Evolutionary conservation across 2,329 filamentous ascomycete species (phyloP).

Genomic region (Ophiocordyceps polyrhachis-furcata): DNA sequence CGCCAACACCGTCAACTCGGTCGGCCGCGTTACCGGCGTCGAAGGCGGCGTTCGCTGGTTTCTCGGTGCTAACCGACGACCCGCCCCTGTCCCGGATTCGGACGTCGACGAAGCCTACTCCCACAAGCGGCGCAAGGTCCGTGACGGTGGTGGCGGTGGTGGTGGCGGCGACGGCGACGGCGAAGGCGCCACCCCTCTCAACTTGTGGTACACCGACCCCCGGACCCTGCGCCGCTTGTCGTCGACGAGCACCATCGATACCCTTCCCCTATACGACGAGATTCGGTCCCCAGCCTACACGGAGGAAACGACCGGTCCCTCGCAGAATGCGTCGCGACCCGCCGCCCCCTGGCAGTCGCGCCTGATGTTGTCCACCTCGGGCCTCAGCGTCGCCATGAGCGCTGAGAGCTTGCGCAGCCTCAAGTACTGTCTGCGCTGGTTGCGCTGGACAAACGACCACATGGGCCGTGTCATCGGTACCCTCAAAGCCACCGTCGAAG

Average conservation of each 20-base stretch:
- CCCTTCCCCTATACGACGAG: constrained; percentile 70
- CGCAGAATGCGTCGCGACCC: constrained; percentile 10
- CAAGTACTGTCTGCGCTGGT: constrained; percentile 65
- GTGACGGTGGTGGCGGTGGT: constrained; percentile 4
- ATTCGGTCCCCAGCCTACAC: constrained; percentile 57
- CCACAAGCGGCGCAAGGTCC: constrained; percentile 39
- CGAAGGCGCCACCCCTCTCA: constrained; percentile 1
- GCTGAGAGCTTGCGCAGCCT: constrained; percentile 71
- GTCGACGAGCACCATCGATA: constrained; percentile 50
- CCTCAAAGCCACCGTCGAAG: constrained; percentile 56
- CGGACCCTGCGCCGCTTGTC: constrained; percentile 35
- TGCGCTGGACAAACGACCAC: constrained; percentile 66
- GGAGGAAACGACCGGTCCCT: constrained; percentile 24
- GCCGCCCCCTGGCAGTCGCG: constrained; percentile 53
- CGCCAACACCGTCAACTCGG: constrained; percentile 68
- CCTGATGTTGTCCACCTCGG: constrained; percentile 77
- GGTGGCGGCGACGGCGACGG: constrained; percentile 1
- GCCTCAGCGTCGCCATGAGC: constrained; percentile 78
- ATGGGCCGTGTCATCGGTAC: constrained; percentile 58
- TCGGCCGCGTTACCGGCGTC: constrained; percentile 71
- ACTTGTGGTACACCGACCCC: constrained; percentile 6
- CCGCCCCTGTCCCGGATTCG: constrained; percentile 24
- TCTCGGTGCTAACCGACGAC: constrained; percentile 39
- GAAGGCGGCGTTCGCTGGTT: constrained; percentile 79
- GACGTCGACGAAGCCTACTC: constrained; percentile 24